Base-by-base conservation (phyloP, 768 basidiomycete species). In the Rhizopogon roseolus region DNA sequence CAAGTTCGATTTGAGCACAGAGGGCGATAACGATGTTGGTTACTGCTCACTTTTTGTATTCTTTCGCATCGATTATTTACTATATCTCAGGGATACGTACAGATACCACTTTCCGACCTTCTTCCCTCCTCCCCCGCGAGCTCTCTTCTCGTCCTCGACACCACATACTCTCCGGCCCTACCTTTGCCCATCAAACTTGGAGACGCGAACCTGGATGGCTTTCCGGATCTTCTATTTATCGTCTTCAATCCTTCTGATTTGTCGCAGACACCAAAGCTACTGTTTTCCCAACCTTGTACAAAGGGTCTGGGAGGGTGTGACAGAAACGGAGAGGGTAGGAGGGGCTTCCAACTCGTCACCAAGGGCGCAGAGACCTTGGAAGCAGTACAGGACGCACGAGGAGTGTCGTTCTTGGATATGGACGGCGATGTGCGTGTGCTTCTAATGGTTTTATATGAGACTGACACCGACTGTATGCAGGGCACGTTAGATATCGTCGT, bases 201-300 rank as follows among this genome's bases (percentile, higher is more conserved):
- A 32, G 97, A 99, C 70, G 86, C 81, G 49, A 89, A 98, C 67
- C 76, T 96, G 17, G 95, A 98, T 64, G 97, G 97, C 2, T 98
- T 89, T 70, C 94, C 96, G 0, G 97, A 98, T 61, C 62, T 98
- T 7, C 71, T 97, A 6, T 62, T 83, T 8, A 82, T 85, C 22
- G 63, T 78, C 1, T 81, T 68, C 58, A 78, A 5, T 62, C 77
- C 40, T 60, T 54, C 52, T 58, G 63, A 27, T 68, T 70, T 59
- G 28, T 72, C 73, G 49, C 78, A 75, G 17, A 80, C 77, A 5
- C 88, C 88, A 0, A 77, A 79, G 50, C 67, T 93, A 22, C 62
- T 88, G 4, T 77, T 80, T 57, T 90, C 86, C 5, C 77, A 81
- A 8, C 81, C 82, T 1, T 93, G 90, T 57, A 66, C 62, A 4